phyloP scores from a whole-genome alignment of 2,329 filamentous ascomycete species.

The Beauveria sp. region DNA sequence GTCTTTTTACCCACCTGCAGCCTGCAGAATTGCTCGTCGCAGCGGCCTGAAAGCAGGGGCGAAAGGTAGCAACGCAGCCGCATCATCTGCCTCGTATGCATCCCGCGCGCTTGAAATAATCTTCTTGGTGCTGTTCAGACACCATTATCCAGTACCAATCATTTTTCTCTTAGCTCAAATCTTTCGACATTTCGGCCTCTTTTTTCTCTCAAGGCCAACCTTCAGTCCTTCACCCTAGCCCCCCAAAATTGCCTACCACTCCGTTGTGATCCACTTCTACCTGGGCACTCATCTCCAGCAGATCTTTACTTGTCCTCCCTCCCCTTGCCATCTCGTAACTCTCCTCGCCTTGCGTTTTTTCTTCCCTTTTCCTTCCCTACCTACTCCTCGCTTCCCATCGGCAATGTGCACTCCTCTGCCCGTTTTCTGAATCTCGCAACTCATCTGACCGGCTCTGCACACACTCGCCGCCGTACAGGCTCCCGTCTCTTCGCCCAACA shows the following conservation, averaged over 20 bases:
- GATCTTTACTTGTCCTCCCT: constrained; percentile 11
- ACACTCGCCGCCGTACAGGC: neutral
- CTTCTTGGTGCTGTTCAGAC: neutral
- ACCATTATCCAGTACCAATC: neutral
- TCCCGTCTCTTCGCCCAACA: neutral
- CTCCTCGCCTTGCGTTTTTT: constrained; percentile 1
- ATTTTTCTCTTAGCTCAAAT: neutral
- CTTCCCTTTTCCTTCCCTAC: neutral
- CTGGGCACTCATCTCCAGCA: constrained; percentile 14
- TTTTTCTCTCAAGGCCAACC: neutral
- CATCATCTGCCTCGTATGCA: neutral
- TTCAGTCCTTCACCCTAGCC: neutral
- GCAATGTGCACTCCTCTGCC: constrained; percentile 1
- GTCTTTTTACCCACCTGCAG: neutral
- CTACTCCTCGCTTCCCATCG: constrained; percentile 2
- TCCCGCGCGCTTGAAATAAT: neutral
- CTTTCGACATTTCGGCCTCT: neutral
- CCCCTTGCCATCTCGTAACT: constrained; percentile 10
- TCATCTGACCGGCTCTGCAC: neutral
- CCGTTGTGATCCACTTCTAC: constrained; percentile 6
- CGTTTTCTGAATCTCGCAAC: neutral
- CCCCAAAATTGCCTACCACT: constrained; percentile 9
- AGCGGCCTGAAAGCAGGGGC: neutral
- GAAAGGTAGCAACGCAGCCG: neutral
- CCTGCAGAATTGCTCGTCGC: neutral